These are phyloP conservation scores for Microbotryum silenes-acaulis DNA, from an alignment of 1,284 basidiomycete genomes.

Conservation along the genomic window DNA sequence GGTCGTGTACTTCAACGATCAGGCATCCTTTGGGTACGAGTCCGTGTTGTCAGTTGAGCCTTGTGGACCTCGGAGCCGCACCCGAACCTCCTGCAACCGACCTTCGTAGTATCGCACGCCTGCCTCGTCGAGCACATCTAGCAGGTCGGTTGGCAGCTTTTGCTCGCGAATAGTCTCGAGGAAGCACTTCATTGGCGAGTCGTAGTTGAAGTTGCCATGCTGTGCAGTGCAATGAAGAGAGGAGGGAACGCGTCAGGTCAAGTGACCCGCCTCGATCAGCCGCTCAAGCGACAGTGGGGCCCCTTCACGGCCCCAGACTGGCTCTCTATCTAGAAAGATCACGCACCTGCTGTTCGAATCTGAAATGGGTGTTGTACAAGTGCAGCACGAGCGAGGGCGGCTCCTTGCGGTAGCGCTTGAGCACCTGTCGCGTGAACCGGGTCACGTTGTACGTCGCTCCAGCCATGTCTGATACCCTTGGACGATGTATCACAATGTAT, in stretches of 20 bases:
- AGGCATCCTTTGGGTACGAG: conserved; percentile 29
- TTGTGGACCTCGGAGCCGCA: too few species aligned
- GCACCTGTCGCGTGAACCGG: conserved; percentile 28
- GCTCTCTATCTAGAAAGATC: not conserved
- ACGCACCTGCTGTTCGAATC: conserved; percentile 35
- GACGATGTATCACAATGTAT: too few species aligned
- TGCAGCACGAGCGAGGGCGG: conserved; percentile 35
- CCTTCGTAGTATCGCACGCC: conserved; percentile 34
- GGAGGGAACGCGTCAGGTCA: not conserved
- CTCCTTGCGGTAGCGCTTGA: conserved; percentile 28
- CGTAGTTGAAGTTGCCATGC: conserved; percentile 32
- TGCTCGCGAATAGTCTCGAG: conserved; percentile 36
- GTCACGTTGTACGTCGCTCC: conserved; percentile 30
- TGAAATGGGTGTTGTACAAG: conserved; percentile 35
- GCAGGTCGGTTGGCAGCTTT: conserved; percentile 34
- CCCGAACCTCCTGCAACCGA: not conserved
- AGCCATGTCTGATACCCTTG: not conserved
- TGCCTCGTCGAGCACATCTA: conserved; percentile 34
- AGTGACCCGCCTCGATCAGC: too few species aligned
- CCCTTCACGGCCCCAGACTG: conserved; percentile 10
- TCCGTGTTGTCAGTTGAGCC: not conserved
- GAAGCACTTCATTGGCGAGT: conserved; percentile 33
- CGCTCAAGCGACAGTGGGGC: conserved; percentile 15
- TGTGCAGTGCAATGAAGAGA: not conserved
- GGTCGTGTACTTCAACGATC: conserved; percentile 37